Evolutionary conservation across 495 filamentous ascomycete species (phyloP), one percentile per base, ranked within the genome.

Genomic region (Trichoderma virens): DNA sequence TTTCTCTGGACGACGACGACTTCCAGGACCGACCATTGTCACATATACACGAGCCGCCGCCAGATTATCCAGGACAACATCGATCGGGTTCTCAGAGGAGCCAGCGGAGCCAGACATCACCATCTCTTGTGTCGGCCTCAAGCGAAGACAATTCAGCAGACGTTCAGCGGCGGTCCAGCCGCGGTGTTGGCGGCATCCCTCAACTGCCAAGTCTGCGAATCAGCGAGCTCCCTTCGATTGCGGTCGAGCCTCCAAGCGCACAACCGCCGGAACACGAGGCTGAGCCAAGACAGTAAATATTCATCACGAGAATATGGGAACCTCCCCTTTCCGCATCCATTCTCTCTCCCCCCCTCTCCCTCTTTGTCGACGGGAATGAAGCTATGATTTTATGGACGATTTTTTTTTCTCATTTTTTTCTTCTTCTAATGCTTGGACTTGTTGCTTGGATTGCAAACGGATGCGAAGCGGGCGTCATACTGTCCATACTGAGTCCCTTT

Each of bases 231-330:
- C 82, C 82, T 28, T 73, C 75, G 64, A 84, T 84, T 66, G 76
- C 81, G 47, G 79, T 84, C 39, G 80, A 84, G 65, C 78, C 80
- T 38, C 78, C 74, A 28, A 79, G 75, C n/a, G 77, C 76, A 28
- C 68, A 67, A 63, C 72, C 76, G 11, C 39, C 56, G 35, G 62
- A 66, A 13, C 56, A 56, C 3, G 59, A 56, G 41, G 51, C 51
- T 27, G 51, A 30, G 25, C 51, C 25, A 27, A 56, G 25, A n/a
- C 23, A 16, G 25, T 28, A 56, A 28, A 13, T 16, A 56, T 56
- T 11, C 13, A 56, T 3, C 4, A 4, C 18, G 27, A 56, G 25
- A 30, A 28, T 56, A 1, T 30, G 23, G 43, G 43, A 47, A 20
- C 9, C 20, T 23, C 23, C 25, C 6, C 27, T 31, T 28, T 56